A percentile compares a stretch with the other conserved stretches of the same genome.
These are phyloP conservation scores for Candida sonorensis DNA, from an alignment of 805 yeast genomes.

Conservation along the genomic window DNA sequence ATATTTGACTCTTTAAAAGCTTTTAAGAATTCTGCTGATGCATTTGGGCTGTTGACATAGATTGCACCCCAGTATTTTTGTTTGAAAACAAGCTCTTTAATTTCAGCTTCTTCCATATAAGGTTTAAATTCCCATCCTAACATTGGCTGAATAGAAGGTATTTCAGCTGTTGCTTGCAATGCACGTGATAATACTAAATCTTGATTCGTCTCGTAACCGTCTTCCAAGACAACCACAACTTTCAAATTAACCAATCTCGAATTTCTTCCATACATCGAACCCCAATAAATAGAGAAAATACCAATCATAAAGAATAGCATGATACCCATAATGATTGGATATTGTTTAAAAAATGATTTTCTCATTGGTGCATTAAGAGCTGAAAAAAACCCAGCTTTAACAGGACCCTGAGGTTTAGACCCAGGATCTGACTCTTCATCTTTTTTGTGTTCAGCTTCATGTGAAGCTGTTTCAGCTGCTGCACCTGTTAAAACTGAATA, in stretches of 20 bases:
- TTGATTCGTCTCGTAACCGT: constrained; percentile 16
- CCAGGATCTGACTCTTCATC: constrained; percentile 4
- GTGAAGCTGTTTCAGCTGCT: constrained; percentile 4
- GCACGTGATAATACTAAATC: constrained; percentile 27
- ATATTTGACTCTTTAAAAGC: too few species aligned
- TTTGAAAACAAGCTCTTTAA: constrained; percentile 39
- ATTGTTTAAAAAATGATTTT: constrained; percentile 8
- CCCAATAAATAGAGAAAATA: constrained; percentile 44
- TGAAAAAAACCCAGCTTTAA: constrained; percentile 12
- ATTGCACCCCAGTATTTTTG: constrained; percentile 61
- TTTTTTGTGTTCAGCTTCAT: constrained; percentile 7
- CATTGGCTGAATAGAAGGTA: constrained; percentile 6
- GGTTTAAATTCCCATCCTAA: constrained; percentile 34
- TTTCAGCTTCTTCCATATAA: constrained; percentile 27
- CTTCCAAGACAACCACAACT: constrained; percentile 34
- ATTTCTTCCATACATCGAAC: constrained; percentile 31
- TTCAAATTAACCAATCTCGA: constrained; percentile 27
- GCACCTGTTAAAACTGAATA: constrained; percentile 11
- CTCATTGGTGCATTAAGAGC: constrained; percentile 10
- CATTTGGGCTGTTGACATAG: constrained; percentile 37
- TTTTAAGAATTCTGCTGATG: constrained; percentile 33
- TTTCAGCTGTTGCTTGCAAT: constrained; percentile 10
- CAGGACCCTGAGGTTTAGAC: constrained; percentile 7
- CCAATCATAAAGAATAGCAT: constrained; percentile 32
- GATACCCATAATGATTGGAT: constrained; percentile 9